A percentile compares a stretch with the other conserved stretches of the same genome.
These are phyloP conservation scores for Primulina eburnea DNA, from an alignment of 257 asterid genomes.

Conservation along the genomic window DNA sequence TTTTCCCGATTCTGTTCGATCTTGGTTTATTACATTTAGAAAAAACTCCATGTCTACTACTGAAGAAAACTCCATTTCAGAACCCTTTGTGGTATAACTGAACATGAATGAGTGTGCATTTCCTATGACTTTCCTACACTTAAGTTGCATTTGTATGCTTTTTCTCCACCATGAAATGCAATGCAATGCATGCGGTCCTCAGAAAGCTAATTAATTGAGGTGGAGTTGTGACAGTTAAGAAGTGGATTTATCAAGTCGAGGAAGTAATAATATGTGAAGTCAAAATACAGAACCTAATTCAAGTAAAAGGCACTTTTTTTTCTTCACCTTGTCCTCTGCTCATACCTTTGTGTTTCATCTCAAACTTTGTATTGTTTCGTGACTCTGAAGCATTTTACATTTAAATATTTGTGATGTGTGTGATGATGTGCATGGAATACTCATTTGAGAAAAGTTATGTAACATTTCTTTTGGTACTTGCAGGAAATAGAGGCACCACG, in stretches of 20 bases:
- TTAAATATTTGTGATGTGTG: neutral
- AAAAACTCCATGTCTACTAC: neutral
- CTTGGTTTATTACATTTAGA: neutral
- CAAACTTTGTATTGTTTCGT: neutral
- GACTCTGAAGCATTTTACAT: neutral
- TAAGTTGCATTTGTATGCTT: neutral
- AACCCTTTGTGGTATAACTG: neutral
- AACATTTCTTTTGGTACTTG: slow-evolving; percentile 15
- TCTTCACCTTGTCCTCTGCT: neutral
- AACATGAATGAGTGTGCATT: neutral
- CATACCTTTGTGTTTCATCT: neutral
- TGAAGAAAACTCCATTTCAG: neutral
- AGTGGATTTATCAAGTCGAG: neutral
- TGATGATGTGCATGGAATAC: neutral
- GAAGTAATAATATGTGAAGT: neutral
- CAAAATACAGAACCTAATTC: neutral
- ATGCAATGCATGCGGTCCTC: neutral
- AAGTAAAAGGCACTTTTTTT: neutral
- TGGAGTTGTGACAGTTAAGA: neutral
- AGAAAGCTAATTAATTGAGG: neutral
- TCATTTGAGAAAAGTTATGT: neutral
- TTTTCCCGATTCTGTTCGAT: neutral
- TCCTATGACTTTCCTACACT: neutral
- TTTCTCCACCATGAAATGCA: neutral
- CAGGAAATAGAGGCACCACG: slow-evolving; percentile 66